Percentiles rank a stretch among this genome's conserved stretches.
Evolutionary conservation across 2,329 filamentous ascomycete species (phyloP).

Genomic region (Monosporascus sp.): DNA sequence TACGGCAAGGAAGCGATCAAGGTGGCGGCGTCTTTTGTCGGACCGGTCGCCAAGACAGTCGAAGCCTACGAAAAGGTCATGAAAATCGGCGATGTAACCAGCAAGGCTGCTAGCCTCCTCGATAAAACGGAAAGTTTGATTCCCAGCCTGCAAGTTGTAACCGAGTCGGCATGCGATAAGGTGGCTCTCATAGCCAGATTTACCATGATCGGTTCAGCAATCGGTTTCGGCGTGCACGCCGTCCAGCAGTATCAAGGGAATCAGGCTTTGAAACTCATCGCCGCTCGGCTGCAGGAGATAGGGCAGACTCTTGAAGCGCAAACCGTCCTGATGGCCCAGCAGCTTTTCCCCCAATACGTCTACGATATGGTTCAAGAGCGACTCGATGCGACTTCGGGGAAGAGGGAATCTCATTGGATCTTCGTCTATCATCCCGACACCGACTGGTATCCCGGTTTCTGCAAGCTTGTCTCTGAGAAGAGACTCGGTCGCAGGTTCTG

Average conservation of each 20-base stretch:
- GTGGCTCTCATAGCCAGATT: slow-evolving; percentile 27
- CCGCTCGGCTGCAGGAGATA: slow-evolving; percentile 30
- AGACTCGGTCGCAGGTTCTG: slow-evolving; percentile 30
- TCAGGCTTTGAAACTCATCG: slow-evolving; percentile 31
- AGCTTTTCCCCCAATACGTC: slow-evolving; percentile 32
- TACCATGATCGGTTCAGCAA: slow-evolving; percentile 23
- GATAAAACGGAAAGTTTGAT: slow-evolving; percentile 16
- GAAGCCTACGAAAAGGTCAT: neutral
- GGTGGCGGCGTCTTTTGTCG: neutral
- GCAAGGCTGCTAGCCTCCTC: neutral
- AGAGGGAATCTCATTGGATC: slow-evolving; percentile 30
- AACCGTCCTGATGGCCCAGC: slow-evolving; percentile 31
- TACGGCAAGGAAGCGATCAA: neutral
- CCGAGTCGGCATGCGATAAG: slow-evolving; percentile 29
- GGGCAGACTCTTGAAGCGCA: slow-evolving; percentile 28
- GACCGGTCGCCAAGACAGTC: slow-evolving; percentile 1
- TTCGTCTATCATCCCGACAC: slow-evolving; percentile 37
- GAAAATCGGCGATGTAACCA: neutral
- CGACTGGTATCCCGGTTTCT: slow-evolving; percentile 36
- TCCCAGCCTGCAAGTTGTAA: slow-evolving; percentile 31
- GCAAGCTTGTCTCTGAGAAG: slow-evolving; percentile 28
- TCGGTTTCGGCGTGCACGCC: slow-evolving; percentile 30
- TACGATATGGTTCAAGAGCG: slow-evolving; percentile 33
- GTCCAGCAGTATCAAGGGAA: slow-evolving; percentile 32
- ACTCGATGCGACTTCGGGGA: slow-evolving; percentile 26